These are phyloP conservation scores for Rosellinia necatrix DNA, from an alignment of 2,329 filamentous ascomycete genomes.

Conservation along the genomic window DNA sequence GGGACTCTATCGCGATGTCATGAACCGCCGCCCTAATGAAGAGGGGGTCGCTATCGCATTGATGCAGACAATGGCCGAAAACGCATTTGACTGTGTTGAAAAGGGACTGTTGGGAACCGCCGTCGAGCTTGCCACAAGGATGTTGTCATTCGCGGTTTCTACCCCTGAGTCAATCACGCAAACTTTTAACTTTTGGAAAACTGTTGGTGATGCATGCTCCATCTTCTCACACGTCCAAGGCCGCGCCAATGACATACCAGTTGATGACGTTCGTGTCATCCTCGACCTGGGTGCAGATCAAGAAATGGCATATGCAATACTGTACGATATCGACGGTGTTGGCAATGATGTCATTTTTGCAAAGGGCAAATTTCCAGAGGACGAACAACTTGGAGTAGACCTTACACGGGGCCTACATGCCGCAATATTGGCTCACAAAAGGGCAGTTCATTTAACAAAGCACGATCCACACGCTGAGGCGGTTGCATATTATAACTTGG, in stretches of 20 bases:
- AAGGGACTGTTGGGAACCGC: constrained; percentile 87
- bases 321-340: constrained; percentile 72
- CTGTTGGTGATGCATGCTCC: constrained; percentile 84
- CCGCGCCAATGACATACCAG: constrained; percentile 66
- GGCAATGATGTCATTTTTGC: constrained; percentile 51
- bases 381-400: constrained; percentile 54
- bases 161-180: constrained; percentile 65
- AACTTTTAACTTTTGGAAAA: constrained; percentile 95
- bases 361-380: constrained; percentile 50
- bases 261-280: constrained; percentile 59
- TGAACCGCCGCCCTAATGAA: constrained; percentile 70
- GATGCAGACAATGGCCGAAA: constrained; percentile 86
- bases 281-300: constrained; percentile 58
- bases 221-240: constrained; percentile 81
- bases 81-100: constrained; percentile 74
- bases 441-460: constrained; percentile 74
- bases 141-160: constrained; percentile 68
- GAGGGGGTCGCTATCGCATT: constrained; percentile 87
- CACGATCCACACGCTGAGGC: constrained; percentile 85
- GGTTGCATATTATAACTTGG: constrained; percentile 96
- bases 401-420: constrained; percentile 68
- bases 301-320: constrained; percentile 59
- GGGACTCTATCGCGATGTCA: constrained; percentile 73
- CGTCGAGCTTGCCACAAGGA: constrained; percentile 69
- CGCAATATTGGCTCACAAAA: constrained; percentile 84